Evolutionary conservation across 441 rosid genomes (phyloP), one percentile per base, ranked within the genome.

Genomic region (Bocquillonia castaneifolia): DNA sequence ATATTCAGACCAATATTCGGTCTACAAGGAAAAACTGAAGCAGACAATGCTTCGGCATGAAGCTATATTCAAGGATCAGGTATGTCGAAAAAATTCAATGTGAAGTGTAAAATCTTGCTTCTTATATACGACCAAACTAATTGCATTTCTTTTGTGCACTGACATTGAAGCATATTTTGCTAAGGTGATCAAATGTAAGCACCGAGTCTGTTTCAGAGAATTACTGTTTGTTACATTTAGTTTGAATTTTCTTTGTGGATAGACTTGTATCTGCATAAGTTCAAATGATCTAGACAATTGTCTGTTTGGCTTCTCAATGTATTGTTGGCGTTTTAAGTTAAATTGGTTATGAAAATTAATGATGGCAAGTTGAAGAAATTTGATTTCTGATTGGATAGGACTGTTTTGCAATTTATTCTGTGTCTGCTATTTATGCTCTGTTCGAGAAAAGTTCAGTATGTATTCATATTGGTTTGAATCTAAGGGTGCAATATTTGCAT

Each of bases 11-110:
- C 69, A 64, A 40, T 77, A 70, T 63, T 55, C 77, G 64, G 77
- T 66, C 32, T 71, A 37, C 55, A 90, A 82, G 74, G 90, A 75
- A 67, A 59, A 55, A 22, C 12, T 90, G 67, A 82, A 79, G 76
- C 84, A 80, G 60, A 81, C 79, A 68, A 88, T 90, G 77, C 89
- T 90, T 40, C 79, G 80, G 61, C 96, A 90, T 39, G 92, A 90
- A 71, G 82, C 89, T 69, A 71, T 80, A 68, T 88, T 88, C 76
- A 82, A 66, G 81, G 77, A 83, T 48, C 96, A 90, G 93, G 96
- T 90, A 77, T 40, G n/a, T 65, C 26, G 31, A 18, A 56, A 52
- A 15, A 44, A 52, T 44, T 59, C 13, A 22, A 34, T 42, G 10
- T 32, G 34, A 50, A 67, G 34, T 3, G 10, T 10, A 32, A 37